Percentiles rank a stretch among this genome's conserved stretches.
Conservation (phyloP, 2,329 filamentous ascomycete species). For the Proliferodiscus dingleyae region DNA sequence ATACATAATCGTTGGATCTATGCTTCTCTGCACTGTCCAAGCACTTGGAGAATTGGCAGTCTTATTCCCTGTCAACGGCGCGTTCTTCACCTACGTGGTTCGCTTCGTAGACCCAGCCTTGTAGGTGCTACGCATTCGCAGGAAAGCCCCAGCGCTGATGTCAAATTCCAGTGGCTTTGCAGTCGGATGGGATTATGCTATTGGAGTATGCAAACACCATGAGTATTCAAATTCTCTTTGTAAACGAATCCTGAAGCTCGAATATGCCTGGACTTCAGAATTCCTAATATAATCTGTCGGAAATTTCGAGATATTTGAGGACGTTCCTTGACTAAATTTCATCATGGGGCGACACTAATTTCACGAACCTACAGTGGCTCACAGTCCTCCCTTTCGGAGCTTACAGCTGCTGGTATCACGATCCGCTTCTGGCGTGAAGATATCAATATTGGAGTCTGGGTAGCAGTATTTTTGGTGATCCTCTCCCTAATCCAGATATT, state of each 20-base stretch:
- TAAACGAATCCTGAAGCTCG: too few relatives aligned
- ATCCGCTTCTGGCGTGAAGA: constrained; percentile 47
- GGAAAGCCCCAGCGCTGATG: neutral
- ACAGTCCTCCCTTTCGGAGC: constrained; percentile 49
- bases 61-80: constrained; percentile 55
- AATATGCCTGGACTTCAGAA: too few relatives aligned
- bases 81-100: constrained; percentile 57
- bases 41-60: constrained; percentile 58
- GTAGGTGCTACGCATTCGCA: constrained; percentile 33
- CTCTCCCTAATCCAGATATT: constrained; percentile 50
- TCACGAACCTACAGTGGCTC: too few relatives aligned
- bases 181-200: constrained; percentile 49
- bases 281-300: too few relatives aligned
- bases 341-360: too few relatives aligned
- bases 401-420: constrained; percentile 49
- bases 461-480: constrained; percentile 49
- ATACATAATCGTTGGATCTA: constrained; percentile 52
- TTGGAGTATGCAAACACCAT: too few relatives aligned
- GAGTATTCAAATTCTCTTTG: too few relatives aligned
- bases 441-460: constrained; percentile 50
- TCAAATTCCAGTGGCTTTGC: constrained; percentile 41
- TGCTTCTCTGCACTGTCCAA: constrained; percentile 55
- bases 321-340: too few relatives aligned
- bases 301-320: too few relatives aligned
- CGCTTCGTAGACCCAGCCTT: constrained; percentile 55